Conservation (phyloP, 257 asterid genomes). For the Salvia hispanica region DNA sequence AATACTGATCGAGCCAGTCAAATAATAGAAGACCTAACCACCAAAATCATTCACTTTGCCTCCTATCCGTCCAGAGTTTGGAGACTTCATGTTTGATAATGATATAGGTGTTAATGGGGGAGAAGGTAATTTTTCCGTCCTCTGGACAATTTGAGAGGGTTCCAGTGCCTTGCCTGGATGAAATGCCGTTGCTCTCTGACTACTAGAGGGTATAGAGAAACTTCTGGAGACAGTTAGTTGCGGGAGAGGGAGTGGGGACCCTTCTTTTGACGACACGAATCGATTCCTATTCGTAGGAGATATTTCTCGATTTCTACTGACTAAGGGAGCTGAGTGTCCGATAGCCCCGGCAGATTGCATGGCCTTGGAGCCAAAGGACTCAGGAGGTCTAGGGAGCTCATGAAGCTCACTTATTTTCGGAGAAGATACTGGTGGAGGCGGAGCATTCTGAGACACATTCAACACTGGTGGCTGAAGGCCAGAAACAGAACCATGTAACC, state of each 20-base stretch:
- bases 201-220: conserved; percentile 80
- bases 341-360: conserved; percentile 41
- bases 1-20: not conserved
- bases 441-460: conserved; percentile 54
- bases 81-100: conserved; percentile 56
- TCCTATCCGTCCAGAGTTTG: conserved; percentile 53
- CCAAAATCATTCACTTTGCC: conserved; percentile 45
- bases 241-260: conserved; percentile 80
- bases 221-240: conserved; percentile 71
- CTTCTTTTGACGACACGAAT: conserved; percentile 45
- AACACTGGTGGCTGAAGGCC: conserved; percentile 46
- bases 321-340: conserved; percentile 80
- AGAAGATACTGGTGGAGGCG: conserved; percentile 56
- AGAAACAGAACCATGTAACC: conserved; percentile 46
- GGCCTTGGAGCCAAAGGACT: conserved; percentile 50
- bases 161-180: conserved; percentile 45
- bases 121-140: conserved; percentile 52
- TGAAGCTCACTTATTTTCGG: too few relatives aligned
- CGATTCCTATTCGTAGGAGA: conserved; percentile 60
- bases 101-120: conserved; percentile 85
- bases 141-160: too few relatives aligned
- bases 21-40: conserved; percentile 21
- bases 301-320: conserved; percentile 52
- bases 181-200: conserved; percentile 53
- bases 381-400: conserved; percentile 82